Evolutionary conservation across 2,329 filamentous ascomycete species (phyloP), one percentile per base, ranked within the genome.

Genomic region (Phoma sp.): DNA sequence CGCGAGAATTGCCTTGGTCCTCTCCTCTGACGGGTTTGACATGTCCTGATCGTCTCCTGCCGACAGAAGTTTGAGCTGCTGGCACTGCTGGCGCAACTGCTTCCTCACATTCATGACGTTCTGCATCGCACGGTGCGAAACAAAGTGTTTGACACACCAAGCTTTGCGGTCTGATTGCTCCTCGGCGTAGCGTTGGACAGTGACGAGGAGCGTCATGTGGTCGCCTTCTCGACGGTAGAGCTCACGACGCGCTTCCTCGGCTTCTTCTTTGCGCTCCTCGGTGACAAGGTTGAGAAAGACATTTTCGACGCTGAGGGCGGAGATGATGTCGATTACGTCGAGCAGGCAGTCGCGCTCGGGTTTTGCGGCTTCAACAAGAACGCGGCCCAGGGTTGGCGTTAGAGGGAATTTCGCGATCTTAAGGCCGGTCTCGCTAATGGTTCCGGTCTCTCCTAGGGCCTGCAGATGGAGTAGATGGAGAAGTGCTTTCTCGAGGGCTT

Each of bases 381-480:
- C 92, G 1, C 92, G 86, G 0, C 89, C 92, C 8, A 96, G 85
- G 0, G 89, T 85, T 0, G 92, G 92, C 0, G 92, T 88, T 1
- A 99, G 83, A 0, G 95, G 95, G 21, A 98, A 86, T 33, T 87
- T 84, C 0, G 94, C 90, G 74, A 99, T 92, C 50, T 88, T 88
- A 38, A 82, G 80, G 1, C 95, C 95, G 17, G 86, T 80, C 0
- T 84, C 77, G 4, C 89, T 97, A 68, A 99, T 91, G 1, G 79
- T 78, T 6, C 91, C 92, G 6, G 85, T 79, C 21, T 90, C 85
- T 24, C 86, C 82, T 0, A 99, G 76, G 0, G 93, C 92, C 10
- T 88, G 87, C 2, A 99, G 86, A 32, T 89, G 85, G 48, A 92
- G 85, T 0, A 99, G 83, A 49, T 95, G 90, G 6, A 95, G 76